A percentile compares a stretch with the other conserved stretches of the same genome.
Evolutionary conservation across 345 rosid species (phyloP).

Genomic region (Ceriops zippeliana): DNA sequence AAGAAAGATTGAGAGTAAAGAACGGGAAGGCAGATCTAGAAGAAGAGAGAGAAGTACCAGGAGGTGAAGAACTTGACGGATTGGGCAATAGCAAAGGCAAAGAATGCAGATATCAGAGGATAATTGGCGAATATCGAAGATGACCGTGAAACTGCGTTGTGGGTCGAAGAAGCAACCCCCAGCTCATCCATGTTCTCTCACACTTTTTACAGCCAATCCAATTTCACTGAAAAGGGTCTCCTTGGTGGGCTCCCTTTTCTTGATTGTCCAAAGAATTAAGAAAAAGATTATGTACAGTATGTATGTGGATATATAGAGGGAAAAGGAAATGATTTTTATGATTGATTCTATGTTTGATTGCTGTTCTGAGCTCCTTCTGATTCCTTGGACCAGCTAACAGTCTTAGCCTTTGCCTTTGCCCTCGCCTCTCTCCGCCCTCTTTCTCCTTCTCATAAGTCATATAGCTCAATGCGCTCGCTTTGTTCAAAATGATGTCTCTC

Average conservation of each 20-base stretch:
- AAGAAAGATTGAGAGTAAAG: background rate
- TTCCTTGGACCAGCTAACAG: constrained; percentile 24
- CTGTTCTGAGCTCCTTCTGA: background rate
- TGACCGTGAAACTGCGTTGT: constrained; percentile 23
- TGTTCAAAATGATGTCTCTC: background rate
- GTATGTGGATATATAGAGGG: background rate
- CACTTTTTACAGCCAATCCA: background rate
- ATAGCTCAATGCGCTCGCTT: constrained; percentile 16
- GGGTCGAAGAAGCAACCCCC: constrained; percentile 15
- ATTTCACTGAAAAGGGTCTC: background rate
- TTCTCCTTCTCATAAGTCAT: background rate
- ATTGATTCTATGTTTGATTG: background rate
- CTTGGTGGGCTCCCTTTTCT: background rate
- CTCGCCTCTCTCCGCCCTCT: background rate
- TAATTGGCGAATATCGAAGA: constrained; percentile 44
- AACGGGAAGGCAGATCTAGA: constrained; percentile 6
- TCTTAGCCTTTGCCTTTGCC: constrained; percentile 4
- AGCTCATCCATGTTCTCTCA: constrained; percentile 28
- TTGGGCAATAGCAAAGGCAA: constrained; percentile 63
- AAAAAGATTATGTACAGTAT: background rate
- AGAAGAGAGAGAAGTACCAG: constrained; percentile 39
- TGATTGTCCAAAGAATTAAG: background rate
- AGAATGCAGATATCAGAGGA: constrained; percentile 60
- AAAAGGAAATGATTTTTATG: background rate
- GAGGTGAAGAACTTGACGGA: constrained; percentile 58